Evolutionary conservation across 257 asterid genomes (phyloP).

Genomic region (Salvia splendens): DNA sequence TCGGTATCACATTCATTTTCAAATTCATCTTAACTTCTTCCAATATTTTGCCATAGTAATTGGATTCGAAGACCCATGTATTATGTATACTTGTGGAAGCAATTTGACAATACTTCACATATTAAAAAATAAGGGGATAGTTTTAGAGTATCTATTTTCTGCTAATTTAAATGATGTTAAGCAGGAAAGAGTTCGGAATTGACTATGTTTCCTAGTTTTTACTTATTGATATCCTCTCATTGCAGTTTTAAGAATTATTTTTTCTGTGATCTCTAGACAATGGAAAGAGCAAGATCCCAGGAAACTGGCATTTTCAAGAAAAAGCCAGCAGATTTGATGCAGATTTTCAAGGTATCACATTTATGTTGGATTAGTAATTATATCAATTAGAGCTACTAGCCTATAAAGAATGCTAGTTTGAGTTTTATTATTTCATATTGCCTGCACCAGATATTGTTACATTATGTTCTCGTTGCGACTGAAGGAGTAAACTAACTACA

Average conservation of each 20-base stretch:
- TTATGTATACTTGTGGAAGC: constrained; percentile 20
- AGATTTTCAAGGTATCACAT: constrained; percentile 76
- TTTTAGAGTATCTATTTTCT: constrained; percentile 13
- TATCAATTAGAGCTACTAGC: constrained; percentile 16
- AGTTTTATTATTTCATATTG: constrained; percentile 23
- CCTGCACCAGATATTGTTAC: constrained; percentile 19
- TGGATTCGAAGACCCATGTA: constrained; percentile 9
- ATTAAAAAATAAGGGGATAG: constrained; percentile 18
- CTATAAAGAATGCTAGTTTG: constrained; percentile 7
- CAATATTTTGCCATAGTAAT: not conserved
- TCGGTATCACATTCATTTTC: not conserved
- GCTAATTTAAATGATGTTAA: not conserved
- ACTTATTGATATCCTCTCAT: constrained; percentile 16
- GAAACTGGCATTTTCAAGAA: constrained; percentile 83
- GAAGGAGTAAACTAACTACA: constrained; percentile 22
- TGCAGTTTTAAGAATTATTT: constrained; percentile 13
- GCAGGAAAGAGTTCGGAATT: not conserved
- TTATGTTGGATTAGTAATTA: constrained; percentile 17
- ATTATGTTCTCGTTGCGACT: constrained; percentile 7
- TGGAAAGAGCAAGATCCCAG: constrained; percentile 89
- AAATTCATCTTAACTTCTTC: constrained; percentile 4
- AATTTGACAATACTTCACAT: constrained; percentile 9
- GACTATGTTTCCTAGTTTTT: constrained; percentile 13
- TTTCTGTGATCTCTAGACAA: constrained; percentile 55
- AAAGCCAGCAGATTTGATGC: constrained; percentile 86